Conservation (phyloP, 2,329 filamentous ascomycete genomes). For the Hymenoscyphus fructigenus region DNA sequence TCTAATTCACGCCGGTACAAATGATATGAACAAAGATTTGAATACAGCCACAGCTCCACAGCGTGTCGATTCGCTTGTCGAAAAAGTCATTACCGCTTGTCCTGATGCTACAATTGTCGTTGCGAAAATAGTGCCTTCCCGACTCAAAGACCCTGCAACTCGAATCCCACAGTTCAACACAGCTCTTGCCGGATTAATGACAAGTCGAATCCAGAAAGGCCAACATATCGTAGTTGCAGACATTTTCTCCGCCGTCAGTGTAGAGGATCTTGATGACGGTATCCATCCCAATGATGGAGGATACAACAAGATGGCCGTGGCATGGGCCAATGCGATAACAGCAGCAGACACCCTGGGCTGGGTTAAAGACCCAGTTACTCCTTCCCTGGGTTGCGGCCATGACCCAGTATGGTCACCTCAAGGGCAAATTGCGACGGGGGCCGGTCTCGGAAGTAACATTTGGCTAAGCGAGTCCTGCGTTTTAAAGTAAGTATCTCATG, state of each 20-base stretch:
- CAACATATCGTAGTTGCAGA: slow-evolving; percentile 11
- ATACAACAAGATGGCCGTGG: slow-evolving; percentile 16
- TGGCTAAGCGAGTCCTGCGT: slow-evolving; percentile 4
- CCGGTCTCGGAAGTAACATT: slow-evolving; percentile 7
- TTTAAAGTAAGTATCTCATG: neutral
- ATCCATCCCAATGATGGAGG: slow-evolving; percentile 21
- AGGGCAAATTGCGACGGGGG: slow-evolving; percentile 12
- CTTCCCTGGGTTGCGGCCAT: neutral
- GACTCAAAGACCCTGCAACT: neutral
- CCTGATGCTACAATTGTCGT: slow-evolving; percentile 39
- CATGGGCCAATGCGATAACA: slow-evolving; percentile 13
- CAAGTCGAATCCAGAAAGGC: neutral
- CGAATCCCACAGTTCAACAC: slow-evolving; percentile 9
- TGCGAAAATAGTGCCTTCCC: slow-evolving; percentile 35
- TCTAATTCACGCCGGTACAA: slow-evolving; percentile 34
- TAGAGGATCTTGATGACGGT: slow-evolving; percentile 6
- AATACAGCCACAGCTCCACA: slow-evolving; percentile 33
- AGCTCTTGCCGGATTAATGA: slow-evolving; percentile 11
- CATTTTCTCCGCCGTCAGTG: neutral
- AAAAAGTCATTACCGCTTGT: slow-evolving; percentile 32
- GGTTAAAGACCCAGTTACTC: slow-evolving; percentile 8
- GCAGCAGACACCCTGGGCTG: slow-evolving; percentile 12
- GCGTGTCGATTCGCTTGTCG: slow-evolving; percentile 35
- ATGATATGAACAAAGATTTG: slow-evolving; percentile 31
- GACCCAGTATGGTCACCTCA: slow-evolving; percentile 9